Percentiles rank a stretch among this genome's conserved stretches.
Conservation (phyloP, 2,329 filamentous ascomycete genomes). For the Balansia obtecta region DNA sequence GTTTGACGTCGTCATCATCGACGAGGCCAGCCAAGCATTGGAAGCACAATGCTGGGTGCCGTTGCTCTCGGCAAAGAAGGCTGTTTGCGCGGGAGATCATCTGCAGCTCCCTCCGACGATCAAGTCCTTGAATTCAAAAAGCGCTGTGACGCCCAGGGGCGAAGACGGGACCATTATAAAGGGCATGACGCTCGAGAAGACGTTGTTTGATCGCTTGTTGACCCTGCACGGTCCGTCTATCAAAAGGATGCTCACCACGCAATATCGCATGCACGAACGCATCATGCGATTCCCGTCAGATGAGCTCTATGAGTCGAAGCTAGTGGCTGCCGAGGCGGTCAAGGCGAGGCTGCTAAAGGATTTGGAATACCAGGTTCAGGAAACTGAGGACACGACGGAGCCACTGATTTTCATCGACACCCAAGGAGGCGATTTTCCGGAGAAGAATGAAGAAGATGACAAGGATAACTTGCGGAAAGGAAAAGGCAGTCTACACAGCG, state of each 20-base stretch:
- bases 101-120: slow-evolving; percentile 90
- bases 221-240: slow-evolving; percentile 68
- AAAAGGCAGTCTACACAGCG: slow-evolving; percentile 32
- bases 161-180: slow-evolving; percentile 26
- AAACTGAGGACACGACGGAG: slow-evolving; percentile 77
- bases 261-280: slow-evolving; percentile 94
- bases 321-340: slow-evolving; percentile 72
- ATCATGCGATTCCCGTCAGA: slow-evolving; percentile 94
- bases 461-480: slow-evolving; percentile 31
- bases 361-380: slow-evolving; percentile 62
- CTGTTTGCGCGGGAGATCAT: slow-evolving; percentile 87
- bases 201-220: slow-evolving; percentile 82
- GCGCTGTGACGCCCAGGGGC: slow-evolving; percentile 25
- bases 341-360: slow-evolving; percentile 63
- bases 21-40: slow-evolving; percentile 89
- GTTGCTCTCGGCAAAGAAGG: slow-evolving; percentile 66
- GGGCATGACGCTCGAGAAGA: slow-evolving; percentile 64
- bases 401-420: slow-evolving; percentile 92
- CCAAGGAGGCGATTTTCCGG: slow-evolving; percentile 83
- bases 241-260: slow-evolving; percentile 90
- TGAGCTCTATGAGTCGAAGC: slow-evolving; percentile 70
- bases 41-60: slow-evolving; percentile 98
- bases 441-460: slow-evolving; percentile 66
- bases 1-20: slow-evolving; percentile 91
- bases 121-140: slow-evolving; percentile 57